These are phyloP conservation scores for Letharia lupina DNA, from an alignment of 495 filamentous ascomycete genomes.

Conservation along the genomic window DNA sequence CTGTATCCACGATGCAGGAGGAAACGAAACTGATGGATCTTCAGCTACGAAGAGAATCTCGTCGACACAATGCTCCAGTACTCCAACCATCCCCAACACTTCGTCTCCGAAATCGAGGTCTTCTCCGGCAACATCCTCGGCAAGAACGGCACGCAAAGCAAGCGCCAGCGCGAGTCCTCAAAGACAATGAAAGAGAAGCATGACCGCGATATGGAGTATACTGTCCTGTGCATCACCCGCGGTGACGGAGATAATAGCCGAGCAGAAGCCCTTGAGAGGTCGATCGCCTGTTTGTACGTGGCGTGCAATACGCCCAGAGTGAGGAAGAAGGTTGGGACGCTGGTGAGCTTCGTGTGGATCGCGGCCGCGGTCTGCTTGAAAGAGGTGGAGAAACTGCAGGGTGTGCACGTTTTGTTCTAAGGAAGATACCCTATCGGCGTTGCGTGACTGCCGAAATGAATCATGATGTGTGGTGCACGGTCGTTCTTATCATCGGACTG, in stretches of 20 bases:
- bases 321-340: conserved; percentile 23
- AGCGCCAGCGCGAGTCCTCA: conserved; percentile 55
- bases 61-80: conserved; percentile 47
- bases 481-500: conserved; percentile 8
- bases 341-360: conserved; percentile 43
- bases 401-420: conserved; percentile 6
- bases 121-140: conserved; percentile 68
- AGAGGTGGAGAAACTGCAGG: conserved; percentile 35
- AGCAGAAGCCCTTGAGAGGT: conserved; percentile 38
- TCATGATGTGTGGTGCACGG: not conserved
- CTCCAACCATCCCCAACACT: conserved; percentile 47
- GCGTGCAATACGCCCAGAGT: conserved; percentile 25
- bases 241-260: conserved; percentile 29
- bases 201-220: conserved; percentile 37
- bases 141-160: conserved; percentile 47
- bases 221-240: conserved; percentile 38
- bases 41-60: conserved; percentile 60
- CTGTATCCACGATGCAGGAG: conserved; percentile 1
- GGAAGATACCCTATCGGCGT: not conserved
- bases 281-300: conserved; percentile 43
- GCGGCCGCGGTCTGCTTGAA: conserved; percentile 37
- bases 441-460: not conserved
- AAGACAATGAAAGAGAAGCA: conserved; percentile 55
- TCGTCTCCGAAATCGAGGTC: conserved; percentile 64
- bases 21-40: conserved; percentile 4